Evolutionary conservation across 2,329 filamentous ascomycete species (phyloP), one percentile per base, ranked within the genome.

Genomic region (Cryphonectria radicalis): DNA sequence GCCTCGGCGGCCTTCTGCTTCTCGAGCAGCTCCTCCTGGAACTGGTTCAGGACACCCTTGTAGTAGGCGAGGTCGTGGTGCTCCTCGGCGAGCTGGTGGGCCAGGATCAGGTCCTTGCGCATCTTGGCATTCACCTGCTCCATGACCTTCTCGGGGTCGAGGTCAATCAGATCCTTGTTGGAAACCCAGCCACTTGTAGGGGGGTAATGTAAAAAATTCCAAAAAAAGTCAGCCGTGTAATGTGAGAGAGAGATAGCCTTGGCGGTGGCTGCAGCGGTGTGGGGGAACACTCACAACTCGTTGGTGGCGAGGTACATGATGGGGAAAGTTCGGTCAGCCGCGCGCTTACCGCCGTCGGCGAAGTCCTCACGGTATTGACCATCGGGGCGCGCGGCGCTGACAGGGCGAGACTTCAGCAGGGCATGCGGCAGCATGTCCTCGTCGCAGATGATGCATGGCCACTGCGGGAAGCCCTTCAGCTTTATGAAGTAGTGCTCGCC

Each of bases 261-360:
- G 70, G 74, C 73, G 3, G 22, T 28, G 17, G 22, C 10, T 14
- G 60, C 22, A 11, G 2, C 8, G 19, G 17, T 17, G 42, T 43
- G 19, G 22, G 50, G 22, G 37, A 46, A 90, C 22, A 64, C 95
- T 89, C 84, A 99, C 96, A 99, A 98, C 86, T 98, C 95, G 78
- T 98, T 98, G 53, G 95, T 97, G 74, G 90, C 87, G 66, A 98
- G 84, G 80, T 97, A 98, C 95, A 98, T 98, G 78, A 98, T 91
- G 6, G 95, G 93, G 80, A 94, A 98, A 42, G 92, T 94, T 74
- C 95, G 89, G 81, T 98, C 94, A 73, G 91, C 89, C 59, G 89
- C 90, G 75, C 94, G 92, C 85, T 96, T 96, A 77, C 93, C 95
- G 73, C 92, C 95, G 77, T 97, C 94, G 57, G 91, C 89, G 79